A percentile compares a stretch with the other conserved stretches of the same genome.
These are phyloP conservation scores for Carpinus viminea DNA, from an alignment of 306 rosid species.

Conservation along the genomic window DNA sequence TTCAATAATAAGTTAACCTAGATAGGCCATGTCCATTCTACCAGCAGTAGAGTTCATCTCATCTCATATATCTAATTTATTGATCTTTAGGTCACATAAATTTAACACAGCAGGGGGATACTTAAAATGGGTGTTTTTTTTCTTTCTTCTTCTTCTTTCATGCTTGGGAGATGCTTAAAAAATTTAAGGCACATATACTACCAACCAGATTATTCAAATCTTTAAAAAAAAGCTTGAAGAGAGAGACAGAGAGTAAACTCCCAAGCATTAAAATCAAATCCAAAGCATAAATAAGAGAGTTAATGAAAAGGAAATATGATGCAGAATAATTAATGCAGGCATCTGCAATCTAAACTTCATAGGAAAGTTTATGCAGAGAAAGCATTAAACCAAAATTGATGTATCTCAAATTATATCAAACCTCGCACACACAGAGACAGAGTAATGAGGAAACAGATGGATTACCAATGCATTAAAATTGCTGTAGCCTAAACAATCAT, in stretches of 20 bases:
- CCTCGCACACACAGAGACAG: background rate
- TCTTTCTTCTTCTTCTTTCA: too few relatives aligned
- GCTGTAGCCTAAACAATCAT: background rate
- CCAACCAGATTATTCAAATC: background rate
- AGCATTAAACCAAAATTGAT: background rate
- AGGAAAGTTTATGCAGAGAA: background rate
- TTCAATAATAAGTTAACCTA: background rate
- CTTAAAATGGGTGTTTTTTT: background rate
- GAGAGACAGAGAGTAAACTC: background rate
- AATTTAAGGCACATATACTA: too few relatives aligned
- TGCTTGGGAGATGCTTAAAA: too few relatives aligned
- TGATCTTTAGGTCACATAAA: background rate
- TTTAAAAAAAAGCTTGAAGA: background rate
- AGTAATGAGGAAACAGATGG: background rate
- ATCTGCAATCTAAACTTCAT: background rate
- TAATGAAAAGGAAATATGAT: background rate
- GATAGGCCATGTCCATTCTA: background rate
- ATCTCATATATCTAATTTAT: background rate
- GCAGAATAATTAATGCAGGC: background rate
- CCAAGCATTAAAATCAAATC: background rate
- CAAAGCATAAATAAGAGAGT: background rate
- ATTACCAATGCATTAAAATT: background rate
- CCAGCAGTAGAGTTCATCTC: background rate
- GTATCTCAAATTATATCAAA: background rate
- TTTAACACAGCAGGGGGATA: background rate